These are phyloP conservation scores for Mycena citricolor DNA, from an alignment of 1,284 basidiomycete species.

Conservation along the genomic window DNA sequence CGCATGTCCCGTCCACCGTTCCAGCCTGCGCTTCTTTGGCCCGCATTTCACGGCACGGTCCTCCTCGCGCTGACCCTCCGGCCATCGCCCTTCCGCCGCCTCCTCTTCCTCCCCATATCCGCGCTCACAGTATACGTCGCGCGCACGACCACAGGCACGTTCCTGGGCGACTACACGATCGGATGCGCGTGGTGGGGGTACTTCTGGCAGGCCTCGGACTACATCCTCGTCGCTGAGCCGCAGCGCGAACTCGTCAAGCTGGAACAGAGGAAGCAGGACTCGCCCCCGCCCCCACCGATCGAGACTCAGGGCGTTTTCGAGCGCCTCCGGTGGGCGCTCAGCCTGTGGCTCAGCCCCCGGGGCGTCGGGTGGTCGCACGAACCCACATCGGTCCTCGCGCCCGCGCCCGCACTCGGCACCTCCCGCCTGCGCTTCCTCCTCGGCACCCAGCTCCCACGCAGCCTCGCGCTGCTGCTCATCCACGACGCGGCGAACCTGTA, in stretches of 20 bases:
- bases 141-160: neutral
- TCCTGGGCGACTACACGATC: constrained; percentile 5
- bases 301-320: constrained; percentile 4
- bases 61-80: neutral
- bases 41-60: no score
- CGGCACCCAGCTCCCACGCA: neutral
- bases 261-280: no score
- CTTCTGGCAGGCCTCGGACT: constrained; percentile 8
- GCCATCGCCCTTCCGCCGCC: constrained; percentile 1
- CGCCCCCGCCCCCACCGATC: no score
- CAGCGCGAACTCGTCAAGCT: constrained; percentile 10
- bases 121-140: constrained; percentile 1
- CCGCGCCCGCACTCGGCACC: constrained; percentile 1
- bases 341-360: constrained; percentile 4
- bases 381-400: constrained; percentile 3
- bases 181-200: neutral
- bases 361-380: constrained; percentile 18
- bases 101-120: constrained; percentile 8
- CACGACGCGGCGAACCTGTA: constrained; percentile 6
- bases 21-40: no score
- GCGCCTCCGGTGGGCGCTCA: constrained; percentile 3
- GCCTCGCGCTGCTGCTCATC: neutral
- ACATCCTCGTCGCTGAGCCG: constrained; percentile 12
- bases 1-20: no score
- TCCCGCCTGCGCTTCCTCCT: constrained; percentile 1